These are phyloP conservation scores for Alloascoidea hylecoeti DNA, from an alignment of 805 yeast species.

Conservation along the genomic window DNA sequence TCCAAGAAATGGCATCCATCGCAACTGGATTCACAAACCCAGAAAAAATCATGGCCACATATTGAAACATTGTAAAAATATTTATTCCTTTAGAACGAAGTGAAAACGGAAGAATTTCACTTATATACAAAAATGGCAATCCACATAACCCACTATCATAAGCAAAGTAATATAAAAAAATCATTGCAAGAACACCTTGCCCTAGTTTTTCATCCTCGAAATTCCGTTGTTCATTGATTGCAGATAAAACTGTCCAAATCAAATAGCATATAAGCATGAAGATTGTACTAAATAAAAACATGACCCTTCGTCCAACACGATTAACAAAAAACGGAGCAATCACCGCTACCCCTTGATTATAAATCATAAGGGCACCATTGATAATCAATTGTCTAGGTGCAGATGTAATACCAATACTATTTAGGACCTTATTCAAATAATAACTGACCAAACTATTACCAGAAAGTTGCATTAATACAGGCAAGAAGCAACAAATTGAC, in stretches of 20 bases:
- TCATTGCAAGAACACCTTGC: conserved; percentile 34
- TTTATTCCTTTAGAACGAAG: conserved; percentile 26
- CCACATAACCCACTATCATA: conserved; percentile 30
- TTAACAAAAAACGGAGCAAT: conserved; percentile 15
- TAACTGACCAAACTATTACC: conserved; percentile 96
- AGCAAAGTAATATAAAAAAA: conserved; percentile 29
- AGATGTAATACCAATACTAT: conserved; percentile 77
- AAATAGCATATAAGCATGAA: conserved; percentile 24
- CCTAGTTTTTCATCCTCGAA: conserved; percentile 25
- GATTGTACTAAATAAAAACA: conserved; percentile 20
- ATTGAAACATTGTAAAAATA: too few relatives aligned
- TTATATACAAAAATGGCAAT: conserved; percentile 28
- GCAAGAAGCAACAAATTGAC: conserved; percentile 41
- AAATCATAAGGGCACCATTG: conserved; percentile 29
- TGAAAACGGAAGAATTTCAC: conserved; percentile 12
- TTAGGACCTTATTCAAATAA: conserved; percentile 84
- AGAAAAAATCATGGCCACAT: conserved; percentile 16
- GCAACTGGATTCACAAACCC: conserved; percentile 22
- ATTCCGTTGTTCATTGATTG: conserved; percentile 26
- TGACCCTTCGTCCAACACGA: conserved; percentile 20
- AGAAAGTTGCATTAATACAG: conserved; percentile 87
- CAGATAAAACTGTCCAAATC: conserved; percentile 32
- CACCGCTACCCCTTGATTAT: conserved; percentile 22
- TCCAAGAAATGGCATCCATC: conserved; percentile 26
- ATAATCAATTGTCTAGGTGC: too few relatives aligned